These are phyloP conservation scores for Phoenix dactylifera DNA, from an alignment of 176 grass and related monocot species.

Conservation along the genomic window DNA sequence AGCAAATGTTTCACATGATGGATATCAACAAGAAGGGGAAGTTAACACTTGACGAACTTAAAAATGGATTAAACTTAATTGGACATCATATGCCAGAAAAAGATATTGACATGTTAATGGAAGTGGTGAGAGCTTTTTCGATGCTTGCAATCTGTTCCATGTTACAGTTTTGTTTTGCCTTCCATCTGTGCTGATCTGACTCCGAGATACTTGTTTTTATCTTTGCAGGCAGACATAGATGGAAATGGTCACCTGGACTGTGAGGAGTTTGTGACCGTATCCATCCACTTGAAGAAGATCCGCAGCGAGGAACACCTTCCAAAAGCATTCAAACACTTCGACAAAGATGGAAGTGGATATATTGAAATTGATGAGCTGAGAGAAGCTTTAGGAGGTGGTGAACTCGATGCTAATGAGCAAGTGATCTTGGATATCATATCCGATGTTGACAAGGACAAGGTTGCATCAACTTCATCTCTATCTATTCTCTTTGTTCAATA, in stretches of 20 bases:
- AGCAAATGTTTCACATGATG: constrained; percentile 15
- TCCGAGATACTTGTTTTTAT: neutral
- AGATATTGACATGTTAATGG: constrained; percentile 12
- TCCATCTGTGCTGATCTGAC: neutral
- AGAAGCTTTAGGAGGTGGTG: constrained; percentile 11
- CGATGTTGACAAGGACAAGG: constrained; percentile 17
- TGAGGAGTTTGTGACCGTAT: constrained; percentile 13
- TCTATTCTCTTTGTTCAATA: neutral
- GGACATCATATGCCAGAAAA: constrained; percentile 8
- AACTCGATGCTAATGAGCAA: constrained; percentile 3
- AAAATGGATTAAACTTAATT: constrained; percentile 4
- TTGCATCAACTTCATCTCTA: neutral
- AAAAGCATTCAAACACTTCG: constrained; percentile 15
- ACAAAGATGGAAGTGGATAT: constrained; percentile 11
- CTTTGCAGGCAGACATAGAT: constrained; percentile 10
- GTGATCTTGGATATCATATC: constrained; percentile 13
- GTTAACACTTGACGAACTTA: constrained; percentile 12
- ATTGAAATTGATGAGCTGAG: constrained; percentile 16
- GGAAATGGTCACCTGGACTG: constrained; percentile 17
- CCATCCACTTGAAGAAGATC: constrained; percentile 14
- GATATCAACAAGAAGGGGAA: constrained; percentile 17
- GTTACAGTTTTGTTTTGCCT: neutral
- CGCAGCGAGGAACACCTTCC: constrained; percentile 16
- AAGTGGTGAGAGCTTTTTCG: constrained; percentile 3
- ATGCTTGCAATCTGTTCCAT: neutral